Percentiles rank a stretch among this genome's conserved stretches.
These are phyloP conservation scores for Botryotinia globosa DNA, from an alignment of 2,329 filamentous ascomycete species.

Conservation along the genomic window DNA sequence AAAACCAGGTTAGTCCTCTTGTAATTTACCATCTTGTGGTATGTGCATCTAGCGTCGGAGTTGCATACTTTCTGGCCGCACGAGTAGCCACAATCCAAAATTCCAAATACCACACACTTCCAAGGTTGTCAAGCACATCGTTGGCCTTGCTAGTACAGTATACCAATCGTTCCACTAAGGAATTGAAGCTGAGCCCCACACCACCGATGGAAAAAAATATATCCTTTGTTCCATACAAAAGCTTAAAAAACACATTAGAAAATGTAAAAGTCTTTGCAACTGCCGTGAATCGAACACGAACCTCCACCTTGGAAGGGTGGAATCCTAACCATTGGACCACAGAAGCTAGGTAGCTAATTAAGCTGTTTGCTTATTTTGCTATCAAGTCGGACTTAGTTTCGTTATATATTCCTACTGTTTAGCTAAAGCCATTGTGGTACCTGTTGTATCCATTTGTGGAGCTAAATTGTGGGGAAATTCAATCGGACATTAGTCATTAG, in stretches of 20 bases:
- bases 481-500: not conserved
- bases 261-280: not conserved
- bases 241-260: not conserved
- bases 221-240: not conserved
- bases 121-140: too few relatives aligned
- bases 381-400: fast-evolving
- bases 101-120: not conserved
- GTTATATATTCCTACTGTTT: fast-evolving
- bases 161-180: not conserved
- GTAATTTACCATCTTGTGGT: too few relatives aligned
- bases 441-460: not conserved
- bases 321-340: conserved; percentile 1
- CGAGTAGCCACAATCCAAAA: too few relatives aligned
- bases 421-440: not conserved
- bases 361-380: not conserved
- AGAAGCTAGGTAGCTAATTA: not conserved
- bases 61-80: too few relatives aligned
- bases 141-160: not conserved
- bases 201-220: not conserved
- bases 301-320: not conserved
- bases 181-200: not conserved
- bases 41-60: too few relatives aligned
- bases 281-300: conserved; percentile 1
- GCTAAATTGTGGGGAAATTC: not conserved
- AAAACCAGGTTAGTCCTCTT: too few relatives aligned